phyloP scores from a whole-genome alignment of 768 basidiomycete genomes.

The Strobilomyces dryophilus region DNA sequence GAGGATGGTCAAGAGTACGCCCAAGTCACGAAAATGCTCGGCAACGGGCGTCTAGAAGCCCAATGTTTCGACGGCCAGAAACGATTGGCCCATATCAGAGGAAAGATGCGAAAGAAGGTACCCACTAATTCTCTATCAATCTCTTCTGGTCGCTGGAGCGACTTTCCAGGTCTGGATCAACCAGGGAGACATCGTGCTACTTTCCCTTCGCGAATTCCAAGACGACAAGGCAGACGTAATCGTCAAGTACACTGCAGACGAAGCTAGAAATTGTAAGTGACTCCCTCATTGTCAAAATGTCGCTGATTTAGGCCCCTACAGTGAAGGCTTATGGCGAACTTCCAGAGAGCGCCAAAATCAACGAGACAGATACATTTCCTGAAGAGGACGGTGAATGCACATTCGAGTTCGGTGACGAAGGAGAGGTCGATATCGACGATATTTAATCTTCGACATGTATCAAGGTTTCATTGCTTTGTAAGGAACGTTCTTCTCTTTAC shows the following conservation, averaged over 20 bases:
- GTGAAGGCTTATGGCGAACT: conserved; percentile 98
- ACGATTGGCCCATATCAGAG: conserved; percentile 94
- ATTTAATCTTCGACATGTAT: conserved; percentile 46
- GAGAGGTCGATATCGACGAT: conserved; percentile 86
- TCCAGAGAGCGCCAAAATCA: conserved; percentile 94
- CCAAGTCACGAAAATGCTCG: conserved; percentile 97
- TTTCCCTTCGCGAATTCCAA: conserved; percentile 97
- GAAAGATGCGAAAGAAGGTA: conserved; percentile 99
- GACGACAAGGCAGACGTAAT: conserved; percentile 99
- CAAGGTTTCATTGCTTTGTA: conserved; percentile 12
- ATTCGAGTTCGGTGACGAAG: conserved; percentile 88
- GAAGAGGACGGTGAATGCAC: conserved; percentile 88
- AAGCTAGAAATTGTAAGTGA: conserved; percentile 71
- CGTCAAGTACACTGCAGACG: conserved; percentile 97
- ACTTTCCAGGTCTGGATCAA: conserved; percentile 91
- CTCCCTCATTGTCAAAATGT: neutral
- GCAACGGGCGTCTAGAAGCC: conserved; percentile 95
- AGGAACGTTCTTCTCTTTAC: neutral
- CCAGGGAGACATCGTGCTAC: conserved; percentile 92
- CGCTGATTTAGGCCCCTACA: conserved; percentile 27
- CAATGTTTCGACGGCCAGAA: conserved; percentile 99
- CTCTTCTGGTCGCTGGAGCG: conserved; percentile 3
- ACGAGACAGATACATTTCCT: conserved; percentile 92
- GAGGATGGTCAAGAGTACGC: conserved; percentile 99
- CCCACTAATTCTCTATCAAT: conserved; percentile 17